Evolutionary conservation across 768 basidiomycete genomes (phyloP).

Genomic region (Lactarius hengduanensis): DNA sequence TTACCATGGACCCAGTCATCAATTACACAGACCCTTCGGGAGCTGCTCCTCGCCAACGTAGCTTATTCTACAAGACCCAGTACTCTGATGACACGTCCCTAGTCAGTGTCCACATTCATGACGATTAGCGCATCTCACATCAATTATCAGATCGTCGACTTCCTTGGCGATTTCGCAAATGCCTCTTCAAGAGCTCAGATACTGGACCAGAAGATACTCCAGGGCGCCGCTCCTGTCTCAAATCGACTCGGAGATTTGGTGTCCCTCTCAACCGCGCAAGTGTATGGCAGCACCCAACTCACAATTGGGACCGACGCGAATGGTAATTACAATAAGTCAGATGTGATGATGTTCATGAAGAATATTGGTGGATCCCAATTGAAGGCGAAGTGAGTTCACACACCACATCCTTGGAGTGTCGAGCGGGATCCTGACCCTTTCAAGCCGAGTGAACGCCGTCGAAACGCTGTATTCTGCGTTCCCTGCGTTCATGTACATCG

Average conservation of each 20-base stretch:
- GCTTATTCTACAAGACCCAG: neutral
- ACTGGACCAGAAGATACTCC: neutral
- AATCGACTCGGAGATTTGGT: neutral
- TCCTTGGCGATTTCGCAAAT: neutral
- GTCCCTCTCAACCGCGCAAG: neutral
- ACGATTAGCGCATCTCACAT: neutral
- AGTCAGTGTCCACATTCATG: neutral
- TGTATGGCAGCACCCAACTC: constrained; percentile 42
- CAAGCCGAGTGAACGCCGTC: constrained; percentile 43
- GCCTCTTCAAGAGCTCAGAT: neutral
- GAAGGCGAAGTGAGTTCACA: constrained; percentile 38
- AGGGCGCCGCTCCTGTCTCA: neutral
- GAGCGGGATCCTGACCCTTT: neutral
- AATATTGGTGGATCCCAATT: constrained; percentile 17
- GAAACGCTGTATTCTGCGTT: constrained; percentile 54
- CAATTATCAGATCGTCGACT: neutral
- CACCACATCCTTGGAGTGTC: neutral
- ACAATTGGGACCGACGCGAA: constrained; percentile 48
- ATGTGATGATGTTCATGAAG: constrained; percentile 54
- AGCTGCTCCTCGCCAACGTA: neutral
- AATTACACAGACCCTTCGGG: neutral
- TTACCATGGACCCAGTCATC: neutral
- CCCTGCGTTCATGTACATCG: constrained; percentile 52
- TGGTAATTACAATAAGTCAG: constrained; percentile 50
- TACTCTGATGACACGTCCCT: neutral